Base-by-base conservation (phyloP, 2,329 filamentous ascomycete genomes). In the Ophiostoma piceae region DNA sequence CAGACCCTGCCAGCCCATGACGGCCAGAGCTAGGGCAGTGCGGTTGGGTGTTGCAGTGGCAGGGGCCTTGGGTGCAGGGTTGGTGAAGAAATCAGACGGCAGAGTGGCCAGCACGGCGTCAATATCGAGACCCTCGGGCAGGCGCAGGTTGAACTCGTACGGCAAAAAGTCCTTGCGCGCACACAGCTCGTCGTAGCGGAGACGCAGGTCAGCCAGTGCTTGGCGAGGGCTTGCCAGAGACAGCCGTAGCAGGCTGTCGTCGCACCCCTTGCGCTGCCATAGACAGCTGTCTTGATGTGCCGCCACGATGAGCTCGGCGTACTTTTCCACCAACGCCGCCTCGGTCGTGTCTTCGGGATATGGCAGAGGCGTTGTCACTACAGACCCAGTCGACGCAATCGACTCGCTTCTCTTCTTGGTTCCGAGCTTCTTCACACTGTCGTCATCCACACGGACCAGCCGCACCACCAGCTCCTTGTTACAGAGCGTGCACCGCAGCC, bases 201-300 rank as follows among this genome's bases (percentile, higher is more conserved):
- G 79, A 43, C 84, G 84, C 4, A 94, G 81, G 16, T 80, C 81
- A 62, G 83, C 79, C 8, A 92, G 79, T 9, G 88, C 87, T 5
- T 80, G 77, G 26, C 83, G 82, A 9, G 88, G 83, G 73, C 90
- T 89, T 7, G 87, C 84, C 7, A 93, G 82, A 8, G 88, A 85
- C 11, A 90, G 78, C 7, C 87, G 86, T 39, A 90, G 80, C 12
- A 90, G 80, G 6, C 84, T 82, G 75, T 87, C 87, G 79, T 96
- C 93, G 77, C 94, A 97, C n/a, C 92, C 93, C 71, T 88, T 88
- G 77, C 88, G 91, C 75, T 88, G 87, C 95, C 94, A 99, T 22
- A 95, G 83, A 76, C 94, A 99, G 72, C 88, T 88, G 68, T 92
- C 89, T 37, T 88, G 85, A 77, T 99, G 94, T 1, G 89, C 90